phyloP scores from a whole-genome alignment of 179 eudicot genomes.

The Patellifolia procumbens region DNA sequence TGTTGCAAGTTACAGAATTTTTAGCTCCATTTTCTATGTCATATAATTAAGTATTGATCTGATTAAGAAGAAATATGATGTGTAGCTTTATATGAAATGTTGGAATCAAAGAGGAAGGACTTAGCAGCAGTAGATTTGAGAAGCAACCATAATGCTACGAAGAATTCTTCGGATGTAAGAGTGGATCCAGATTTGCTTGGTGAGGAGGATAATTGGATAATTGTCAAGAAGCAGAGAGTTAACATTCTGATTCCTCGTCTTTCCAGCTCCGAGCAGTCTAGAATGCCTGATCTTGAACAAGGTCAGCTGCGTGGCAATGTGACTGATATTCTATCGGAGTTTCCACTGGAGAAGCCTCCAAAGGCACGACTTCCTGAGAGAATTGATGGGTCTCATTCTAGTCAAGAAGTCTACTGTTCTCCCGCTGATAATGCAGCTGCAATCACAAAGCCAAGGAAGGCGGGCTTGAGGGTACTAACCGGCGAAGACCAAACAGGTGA shows the following conservation, averaged over 20 bases:
- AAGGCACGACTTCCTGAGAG: slow-evolving; percentile 18
- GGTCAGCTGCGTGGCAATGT: slow-evolving; percentile 33
- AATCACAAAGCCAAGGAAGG: slow-evolving; percentile 2
- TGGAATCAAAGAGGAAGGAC: slow-evolving; percentile 42
- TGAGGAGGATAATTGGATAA: slow-evolving; percentile 71
- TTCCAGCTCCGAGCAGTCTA: slow-evolving; percentile 35
- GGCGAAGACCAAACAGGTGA: slow-evolving; percentile 19
- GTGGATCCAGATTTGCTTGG: slow-evolving; percentile 23
- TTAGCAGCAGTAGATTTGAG: slow-evolving; percentile 28
- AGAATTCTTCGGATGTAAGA: slow-evolving; percentile 21
- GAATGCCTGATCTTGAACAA: slow-evolving; percentile 31
- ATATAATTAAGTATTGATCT: neutral
- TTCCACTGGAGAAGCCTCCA: slow-evolving; percentile 22
- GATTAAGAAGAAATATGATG: neutral
- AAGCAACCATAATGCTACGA: slow-evolving; percentile 23
- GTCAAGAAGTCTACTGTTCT: slow-evolving; percentile 11
- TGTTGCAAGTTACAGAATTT: neutral
- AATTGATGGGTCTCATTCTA: slow-evolving; percentile 36
- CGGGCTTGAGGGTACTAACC: slow-evolving; percentile 23
- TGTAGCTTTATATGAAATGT: slow-evolving; percentile 36
- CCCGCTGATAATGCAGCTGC: slow-evolving; percentile 16
- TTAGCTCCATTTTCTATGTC: neutral
- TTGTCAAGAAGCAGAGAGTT: slow-evolving; percentile 81
- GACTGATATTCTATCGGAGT: slow-evolving; percentile 24
- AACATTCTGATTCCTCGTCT: slow-evolving; percentile 65